Base-by-base conservation (phyloP, 306 rosid species). In the Phaseolus lunatus region DNA sequence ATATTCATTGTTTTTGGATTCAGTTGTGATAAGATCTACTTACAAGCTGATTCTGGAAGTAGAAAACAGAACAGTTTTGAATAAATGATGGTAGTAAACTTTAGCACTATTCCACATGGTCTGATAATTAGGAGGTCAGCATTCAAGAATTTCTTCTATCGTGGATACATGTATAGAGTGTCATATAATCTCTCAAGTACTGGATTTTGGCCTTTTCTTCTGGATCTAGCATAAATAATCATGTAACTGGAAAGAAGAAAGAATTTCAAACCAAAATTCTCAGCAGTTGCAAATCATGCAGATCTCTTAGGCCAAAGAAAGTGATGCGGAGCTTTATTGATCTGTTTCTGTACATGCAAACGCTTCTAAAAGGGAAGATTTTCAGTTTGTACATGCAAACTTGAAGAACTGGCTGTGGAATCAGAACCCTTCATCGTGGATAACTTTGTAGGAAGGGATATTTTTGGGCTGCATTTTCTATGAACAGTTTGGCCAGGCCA, bases 401-500 rank as follows among this genome's bases (percentile, higher is more conserved):
- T 59, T 69, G 85, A 78, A 72, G 73, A 77, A 72, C 16, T 43
- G 59, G 86, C 41, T 15, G 63, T 48, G 78, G 63, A 49, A 76
- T 76, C 47, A 47, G 70, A 67, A 67, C 10, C 70, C 73, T 79
- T 82, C 69, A 77, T 33, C 72, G 45, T 79, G 57, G 49, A 12
- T 45, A 18, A 29, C n/a, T 53, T 39, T 49, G 35, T 67, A 80
- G 7, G 73, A 20, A 33, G 75, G 35, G 3, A 52, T 70, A 45
- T 4, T 22, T 67, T 0, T 58, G 27, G 47, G 22, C 19, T 59
- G 64, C 0, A 2, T 24, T 48, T 58, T 50, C 79, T 20, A 63
- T n/a, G 45, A 75, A 90, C 71, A 90, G 27, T 79, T 71, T 64
- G 29, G 80, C 57, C 5, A 85, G 70, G 72, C 65, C 81, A 45